A percentile compares a stretch with the other conserved stretches of the same genome.
phyloP scores from a whole-genome alignment of 1,284 basidiomycete genomes.

The Amylostereum chailletii region DNA sequence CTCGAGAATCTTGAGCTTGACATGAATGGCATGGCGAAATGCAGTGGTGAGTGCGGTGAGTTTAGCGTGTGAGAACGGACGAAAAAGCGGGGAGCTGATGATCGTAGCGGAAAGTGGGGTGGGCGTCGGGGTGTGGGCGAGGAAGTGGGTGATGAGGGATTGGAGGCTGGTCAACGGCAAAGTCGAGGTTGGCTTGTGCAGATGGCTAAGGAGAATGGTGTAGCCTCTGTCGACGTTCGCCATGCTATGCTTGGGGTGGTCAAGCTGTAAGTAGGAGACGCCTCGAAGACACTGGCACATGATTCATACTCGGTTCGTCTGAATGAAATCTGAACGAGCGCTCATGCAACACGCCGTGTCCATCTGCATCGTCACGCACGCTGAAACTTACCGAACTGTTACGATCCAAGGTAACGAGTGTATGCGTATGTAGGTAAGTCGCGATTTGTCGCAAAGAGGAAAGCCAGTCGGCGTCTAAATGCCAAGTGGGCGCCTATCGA shows the following conservation, averaged over 20 bases:
- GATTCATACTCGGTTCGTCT: no score
- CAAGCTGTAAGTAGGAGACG: no score
- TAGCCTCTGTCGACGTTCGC: slow-evolving; percentile 31
- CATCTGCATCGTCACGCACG: no score
- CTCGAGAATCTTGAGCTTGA: slow-evolving; percentile 36
- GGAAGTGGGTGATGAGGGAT: slow-evolving; percentile 53
- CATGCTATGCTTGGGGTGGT: slow-evolving; percentile 8
- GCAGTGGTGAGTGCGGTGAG: slow-evolving; percentile 46
- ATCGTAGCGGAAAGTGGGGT: slow-evolving; percentile 60
- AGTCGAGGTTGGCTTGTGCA: slow-evolving; percentile 39
- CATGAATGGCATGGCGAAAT: slow-evolving; percentile 55
- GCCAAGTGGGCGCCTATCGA: no score
- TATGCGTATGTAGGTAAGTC: no score
- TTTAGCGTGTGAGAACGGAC: slow-evolving; percentile 37
- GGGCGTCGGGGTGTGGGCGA: slow-evolving; percentile 44
- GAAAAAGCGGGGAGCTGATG: slow-evolving; percentile 52
- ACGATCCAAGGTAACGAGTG: no score
- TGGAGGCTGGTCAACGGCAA: slow-evolving; percentile 46
- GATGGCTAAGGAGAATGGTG: slow-evolving; percentile 44
- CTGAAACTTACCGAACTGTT: no score
- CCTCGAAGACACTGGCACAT: no score
- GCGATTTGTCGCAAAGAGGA: no score
- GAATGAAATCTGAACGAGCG: no score
- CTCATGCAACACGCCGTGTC: no score
- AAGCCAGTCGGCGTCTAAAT: no score